Evolutionary conservation across 305 asterid genomes (phyloP).

Genomic region (Euphrasia arctica): DNA sequence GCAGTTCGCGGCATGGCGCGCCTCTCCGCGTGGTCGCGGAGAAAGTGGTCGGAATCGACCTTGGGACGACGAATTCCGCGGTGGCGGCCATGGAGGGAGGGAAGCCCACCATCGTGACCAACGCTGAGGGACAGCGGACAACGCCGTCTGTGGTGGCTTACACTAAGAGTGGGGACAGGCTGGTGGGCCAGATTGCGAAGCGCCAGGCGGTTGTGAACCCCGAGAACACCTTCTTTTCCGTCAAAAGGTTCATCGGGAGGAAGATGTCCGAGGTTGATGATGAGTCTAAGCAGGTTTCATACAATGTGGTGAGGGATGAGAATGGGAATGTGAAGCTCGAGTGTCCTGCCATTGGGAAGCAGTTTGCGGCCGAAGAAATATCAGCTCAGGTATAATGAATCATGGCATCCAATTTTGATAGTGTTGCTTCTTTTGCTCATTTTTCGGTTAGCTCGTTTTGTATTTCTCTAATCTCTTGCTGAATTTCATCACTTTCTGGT

Average conservation of each 20-base stretch:
- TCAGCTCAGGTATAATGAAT: conserved; percentile 71
- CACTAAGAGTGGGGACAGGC: conserved; percentile 73
- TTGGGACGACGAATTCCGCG: conserved; percentile 92
- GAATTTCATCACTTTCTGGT: not conserved
- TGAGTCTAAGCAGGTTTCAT: conserved; percentile 93
- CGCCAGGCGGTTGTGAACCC: conserved; percentile 96
- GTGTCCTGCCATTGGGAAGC: conserved; percentile 89
- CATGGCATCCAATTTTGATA: too few species aligned
- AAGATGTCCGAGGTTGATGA: conserved; percentile 91
- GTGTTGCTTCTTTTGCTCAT: too few species aligned
- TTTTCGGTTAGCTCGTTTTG: too few species aligned
- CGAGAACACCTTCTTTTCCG: conserved; percentile 84
- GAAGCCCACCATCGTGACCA: conserved; percentile 88
- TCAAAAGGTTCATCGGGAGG: conserved; percentile 91
- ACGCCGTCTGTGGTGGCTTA: conserved; percentile 96
- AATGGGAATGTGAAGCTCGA: conserved; percentile 95
- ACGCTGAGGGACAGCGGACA: conserved; percentile 89
- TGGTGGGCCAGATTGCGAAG: conserved; percentile 95
- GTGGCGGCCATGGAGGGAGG: conserved; percentile 99
- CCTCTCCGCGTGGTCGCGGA: conserved; percentile 79
- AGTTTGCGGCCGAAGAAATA: conserved; percentile 93
- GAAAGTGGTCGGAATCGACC: conserved; percentile 89
- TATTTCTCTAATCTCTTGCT: too few species aligned
- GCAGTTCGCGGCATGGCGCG: conserved; percentile 29
- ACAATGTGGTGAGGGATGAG: conserved; percentile 76